These are phyloP conservation scores for Auricularia auricula-judae DNA, from an alignment of 768 basidiomycete species.

Conservation along the genomic window DNA sequence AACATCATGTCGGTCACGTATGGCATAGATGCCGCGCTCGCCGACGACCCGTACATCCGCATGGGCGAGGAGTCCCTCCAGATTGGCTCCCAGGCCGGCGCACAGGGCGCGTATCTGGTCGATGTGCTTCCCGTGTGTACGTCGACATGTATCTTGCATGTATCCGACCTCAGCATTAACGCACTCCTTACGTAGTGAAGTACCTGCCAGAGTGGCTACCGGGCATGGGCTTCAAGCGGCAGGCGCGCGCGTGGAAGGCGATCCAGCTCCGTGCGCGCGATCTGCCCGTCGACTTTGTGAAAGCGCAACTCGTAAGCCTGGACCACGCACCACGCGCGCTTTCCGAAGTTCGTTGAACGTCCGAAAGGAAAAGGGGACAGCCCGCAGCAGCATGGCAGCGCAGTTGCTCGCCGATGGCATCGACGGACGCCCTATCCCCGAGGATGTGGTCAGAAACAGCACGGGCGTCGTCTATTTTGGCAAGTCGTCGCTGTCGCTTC, in stretches of 20 bases:
- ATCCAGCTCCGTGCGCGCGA: constrained; percentile 4
- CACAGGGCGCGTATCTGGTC: too few relatives aligned
- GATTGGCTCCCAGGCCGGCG: not conserved
- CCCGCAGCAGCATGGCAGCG: not conserved
- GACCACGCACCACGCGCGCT: not conserved
- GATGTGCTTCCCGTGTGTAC: too few relatives aligned
- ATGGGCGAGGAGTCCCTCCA: constrained; percentile 16
- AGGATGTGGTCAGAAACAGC: not conserved
- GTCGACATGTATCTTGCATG: too few relatives aligned
- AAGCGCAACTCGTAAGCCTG: constrained; percentile 11
- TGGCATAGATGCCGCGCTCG: constrained; percentile 22
- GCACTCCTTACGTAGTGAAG: constrained; percentile 12
- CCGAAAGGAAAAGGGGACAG: constrained; percentile 14
- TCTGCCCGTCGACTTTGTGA: constrained; percentile 44
- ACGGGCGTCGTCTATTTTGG: not conserved
- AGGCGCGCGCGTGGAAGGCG: constrained; percentile 16
- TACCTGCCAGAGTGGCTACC: constrained; percentile 28
- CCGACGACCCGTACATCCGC: constrained; percentile 22
- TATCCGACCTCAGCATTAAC: too few relatives aligned
- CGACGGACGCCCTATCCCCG: not conserved
- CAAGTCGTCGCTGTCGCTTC: not conserved
- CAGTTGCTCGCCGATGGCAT: not conserved
- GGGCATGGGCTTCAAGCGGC: constrained; percentile 22
- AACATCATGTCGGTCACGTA: constrained; percentile 25
- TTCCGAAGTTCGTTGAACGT: constrained; percentile 19